These are phyloP conservation scores for Mucuna pruriens DNA, from an alignment of 306 rosid genomes.

Conservation along the genomic window DNA sequence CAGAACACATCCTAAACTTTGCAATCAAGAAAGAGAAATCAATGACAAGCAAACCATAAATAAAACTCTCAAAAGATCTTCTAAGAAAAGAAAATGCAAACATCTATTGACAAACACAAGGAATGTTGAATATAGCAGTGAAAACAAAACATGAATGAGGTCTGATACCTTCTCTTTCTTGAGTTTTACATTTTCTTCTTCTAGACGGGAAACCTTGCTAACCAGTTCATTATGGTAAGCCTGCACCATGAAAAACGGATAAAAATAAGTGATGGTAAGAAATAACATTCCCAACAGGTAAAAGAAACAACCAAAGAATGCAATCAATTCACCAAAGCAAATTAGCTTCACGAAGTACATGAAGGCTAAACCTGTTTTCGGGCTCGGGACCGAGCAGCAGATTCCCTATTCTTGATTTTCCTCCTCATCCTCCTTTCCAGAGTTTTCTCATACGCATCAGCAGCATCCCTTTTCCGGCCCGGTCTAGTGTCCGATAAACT, in stretches of 20 bases:
- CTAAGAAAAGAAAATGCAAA: neutral
- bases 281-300: neutral
- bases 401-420: conserved; percentile 90
- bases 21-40: neutral
- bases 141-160: neutral
- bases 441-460: conserved; percentile 66
- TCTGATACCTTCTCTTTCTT: conserved; percentile 58
- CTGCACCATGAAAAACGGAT: conserved; percentile 34
- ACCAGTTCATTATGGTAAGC: conserved; percentile 67
- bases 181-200: conserved; percentile 58
- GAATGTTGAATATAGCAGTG: neutral
- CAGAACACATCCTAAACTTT: neutral
- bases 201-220: conserved; percentile 34
- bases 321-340: conserved; percentile 7
- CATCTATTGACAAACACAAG: neutral
- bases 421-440: conserved; percentile 82
- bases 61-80: neutral
- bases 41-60: neutral
- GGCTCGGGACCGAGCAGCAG: conserved; percentile 86
- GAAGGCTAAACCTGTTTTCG: conserved; percentile 74
- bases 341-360: neutral
- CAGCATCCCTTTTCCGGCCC: conserved; percentile 62
- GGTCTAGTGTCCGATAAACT: conserved; percentile 49
- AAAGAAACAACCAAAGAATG: neutral
- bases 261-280: neutral